Evolutionary conservation across 148 eudicot genomes (phyloP).

Genomic region (Rhododendron kiyosumense): DNA sequence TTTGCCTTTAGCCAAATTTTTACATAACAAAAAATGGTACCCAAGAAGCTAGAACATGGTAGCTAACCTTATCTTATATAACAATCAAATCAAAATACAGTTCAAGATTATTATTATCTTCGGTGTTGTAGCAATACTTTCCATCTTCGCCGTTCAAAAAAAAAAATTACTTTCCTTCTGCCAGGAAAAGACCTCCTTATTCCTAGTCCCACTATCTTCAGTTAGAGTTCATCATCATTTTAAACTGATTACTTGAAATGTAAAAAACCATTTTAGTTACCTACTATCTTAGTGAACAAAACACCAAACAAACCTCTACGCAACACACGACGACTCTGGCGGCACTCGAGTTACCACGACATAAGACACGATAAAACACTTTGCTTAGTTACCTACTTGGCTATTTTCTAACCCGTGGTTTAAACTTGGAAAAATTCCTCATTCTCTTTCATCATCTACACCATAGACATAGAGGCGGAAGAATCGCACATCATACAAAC

Average conservation of each 20-base stretch:
- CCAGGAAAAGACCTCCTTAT: neutral
- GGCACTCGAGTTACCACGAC: neutral
- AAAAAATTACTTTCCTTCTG: neutral
- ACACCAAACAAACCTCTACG: neutral
- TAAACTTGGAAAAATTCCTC: neutral
- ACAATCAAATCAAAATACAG: neutral
- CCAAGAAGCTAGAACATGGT: neutral
- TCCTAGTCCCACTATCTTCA: neutral
- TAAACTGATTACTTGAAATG: neutral
- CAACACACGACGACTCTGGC: neutral
- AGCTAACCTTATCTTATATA: neutral
- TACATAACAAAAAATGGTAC: neutral
- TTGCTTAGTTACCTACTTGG: neutral
- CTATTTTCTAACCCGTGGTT: neutral
- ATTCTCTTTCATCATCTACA: neutral
- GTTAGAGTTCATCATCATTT: neutral
- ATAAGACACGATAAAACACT: neutral
- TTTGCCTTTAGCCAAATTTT: neutral
- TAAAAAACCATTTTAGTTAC: neutral
- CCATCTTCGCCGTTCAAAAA: neutral
- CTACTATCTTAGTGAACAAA: neutral
- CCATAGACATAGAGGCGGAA: neutral
- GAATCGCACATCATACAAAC: neutral
- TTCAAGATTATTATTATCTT: neutral
- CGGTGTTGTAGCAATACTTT: neutral